Evolutionary conservation across 768 basidiomycete genomes (phyloP).

Genomic region (Leccinellum luteum): DNA sequence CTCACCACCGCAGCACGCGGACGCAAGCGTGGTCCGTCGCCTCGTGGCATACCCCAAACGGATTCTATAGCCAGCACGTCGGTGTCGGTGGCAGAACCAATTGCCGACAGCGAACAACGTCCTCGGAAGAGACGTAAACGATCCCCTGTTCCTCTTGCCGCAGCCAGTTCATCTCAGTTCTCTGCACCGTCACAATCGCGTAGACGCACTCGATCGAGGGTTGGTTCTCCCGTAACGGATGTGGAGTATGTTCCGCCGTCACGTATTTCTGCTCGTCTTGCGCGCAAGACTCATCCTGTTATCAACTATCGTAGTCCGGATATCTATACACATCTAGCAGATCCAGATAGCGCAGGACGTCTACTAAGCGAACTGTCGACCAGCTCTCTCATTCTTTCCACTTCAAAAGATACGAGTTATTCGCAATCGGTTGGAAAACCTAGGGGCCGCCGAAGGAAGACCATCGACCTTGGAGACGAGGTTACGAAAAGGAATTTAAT

Average conservation of each 20-base stretch:
- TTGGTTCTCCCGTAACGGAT: conserved; percentile 13
- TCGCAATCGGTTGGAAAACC: conserved; percentile 7
- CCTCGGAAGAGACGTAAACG: conserved; percentile 23
- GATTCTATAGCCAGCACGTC: conserved; percentile 1
- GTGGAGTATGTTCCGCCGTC: conserved; percentile 1
- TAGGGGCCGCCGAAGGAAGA: conserved; percentile 17
- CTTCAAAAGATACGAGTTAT: neutral
- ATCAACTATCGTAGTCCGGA: conserved; percentile 18
- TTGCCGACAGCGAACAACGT: conserved; percentile 3
- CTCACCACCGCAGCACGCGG: conserved; percentile 10
- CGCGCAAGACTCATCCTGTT: conserved; percentile 18
- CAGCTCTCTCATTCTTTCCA: conserved; percentile 2
- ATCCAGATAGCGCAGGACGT: conserved; percentile 9
- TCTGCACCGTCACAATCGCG: conserved; percentile 6
- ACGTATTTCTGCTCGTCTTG: conserved; percentile 23
- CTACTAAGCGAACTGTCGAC: conserved; percentile 8
- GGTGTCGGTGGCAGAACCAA: neutral
- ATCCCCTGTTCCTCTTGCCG: conserved; percentile 19
- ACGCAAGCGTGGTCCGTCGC: conserved; percentile 17
- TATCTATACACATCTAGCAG: conserved; percentile 30
- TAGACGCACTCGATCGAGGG: conserved; percentile 17
- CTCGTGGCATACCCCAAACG: neutral
- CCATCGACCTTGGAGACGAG: conserved; percentile 18
- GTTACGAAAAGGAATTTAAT: conserved; percentile 23
- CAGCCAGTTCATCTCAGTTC: conserved; percentile 9